Evolutionary conservation across 2,329 filamentous ascomycete genomes (phyloP).

Genomic region (Apiospora kogelbergensis): DNA sequence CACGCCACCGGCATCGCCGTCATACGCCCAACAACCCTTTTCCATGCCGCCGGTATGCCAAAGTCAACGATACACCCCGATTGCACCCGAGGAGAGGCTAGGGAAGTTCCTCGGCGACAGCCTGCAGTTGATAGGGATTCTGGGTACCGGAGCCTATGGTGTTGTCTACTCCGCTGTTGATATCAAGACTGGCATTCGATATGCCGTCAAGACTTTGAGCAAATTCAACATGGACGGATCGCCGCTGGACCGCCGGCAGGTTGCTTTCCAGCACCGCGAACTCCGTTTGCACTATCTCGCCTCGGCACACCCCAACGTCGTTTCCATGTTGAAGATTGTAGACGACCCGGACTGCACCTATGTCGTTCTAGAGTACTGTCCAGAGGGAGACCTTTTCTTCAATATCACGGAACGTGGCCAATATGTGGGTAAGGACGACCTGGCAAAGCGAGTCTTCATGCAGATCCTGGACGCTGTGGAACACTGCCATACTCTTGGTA

Average conservation of each 20-base stretch:
- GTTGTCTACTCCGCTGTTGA: conserved; percentile 91
- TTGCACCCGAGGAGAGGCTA: conserved; percentile 79
- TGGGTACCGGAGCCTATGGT: conserved; percentile 93
- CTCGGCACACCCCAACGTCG: conserved; percentile 87
- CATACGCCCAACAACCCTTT: conserved; percentile 45
- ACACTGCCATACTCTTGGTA: conserved; percentile 88
- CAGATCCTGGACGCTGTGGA: conserved; percentile 96
- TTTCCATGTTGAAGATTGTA: conserved; percentile 91
- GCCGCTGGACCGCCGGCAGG: conserved; percentile 78
- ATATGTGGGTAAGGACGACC: conserved; percentile 88
- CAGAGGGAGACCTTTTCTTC: conserved; percentile 93
- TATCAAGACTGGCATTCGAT: conserved; percentile 75
- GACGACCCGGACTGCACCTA: conserved; percentile 91
- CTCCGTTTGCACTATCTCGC: conserved; percentile 89
- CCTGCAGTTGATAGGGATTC: conserved; percentile 78
- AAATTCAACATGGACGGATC: conserved; percentile 74
- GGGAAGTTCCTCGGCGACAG: conserved; percentile 80
- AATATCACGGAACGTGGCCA: conserved; percentile 95
- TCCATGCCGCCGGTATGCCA: conserved; percentile 39
- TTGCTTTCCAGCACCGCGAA: conserved; percentile 88
- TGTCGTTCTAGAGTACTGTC: conserved; percentile 95
- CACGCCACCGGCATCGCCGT: conserved; percentile 57
- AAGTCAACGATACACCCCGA: conserved; percentile 49
- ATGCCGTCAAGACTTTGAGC: conserved; percentile 96
- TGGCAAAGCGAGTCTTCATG: conserved; percentile 85